Base-by-base conservation (phyloP, 805 yeast genomes). In the Suhomyces tanzawaensis region DNA sequence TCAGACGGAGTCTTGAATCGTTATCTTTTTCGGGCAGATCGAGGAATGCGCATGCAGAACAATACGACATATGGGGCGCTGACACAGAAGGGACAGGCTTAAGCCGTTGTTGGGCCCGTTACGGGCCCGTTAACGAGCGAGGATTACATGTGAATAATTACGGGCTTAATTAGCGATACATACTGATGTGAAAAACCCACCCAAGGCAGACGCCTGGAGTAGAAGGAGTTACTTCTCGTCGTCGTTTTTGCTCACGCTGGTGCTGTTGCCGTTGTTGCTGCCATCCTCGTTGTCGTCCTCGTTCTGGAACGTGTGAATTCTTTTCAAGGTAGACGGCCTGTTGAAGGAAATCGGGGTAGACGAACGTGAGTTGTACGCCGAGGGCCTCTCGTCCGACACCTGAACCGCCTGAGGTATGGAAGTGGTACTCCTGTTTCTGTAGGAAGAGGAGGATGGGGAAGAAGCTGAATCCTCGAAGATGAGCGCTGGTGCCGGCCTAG, bases 181-280 rank as follows among this genome's bases (percentile, higher is more conserved):
- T n/a, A n/a, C n/a, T n/a, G n/a, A n/a, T n/a, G n/a, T n/a, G n/a
- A n/a, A n/a, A n/a, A n/a, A n/a, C n/a, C n/a, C n/a, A n/a, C n/a
- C n/a, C n/a, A n/a, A n/a, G n/a, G n/a, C n/a, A n/a, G n/a, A n/a
- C n/a, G n/a, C n/a, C n/a, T n/a, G n/a, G n/a, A n/a, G n/a, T n/a
- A n/a, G n/a, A n/a, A n/a, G n/a, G n/a, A n/a, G n/a, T 24, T 24
- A 16, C 15, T 52, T 36, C 6, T 53, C 48, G 16, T 54, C 55
- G 7, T 59, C 45, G 23, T 77, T 76, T 46, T 77, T 81, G 47
- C 79, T 79, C 33, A 80, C 48, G 43, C 68, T 71, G 25, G 76
- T 52, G 13, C 64, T 69, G 50, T 79, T 81, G 1, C 84, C 85
- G 48, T 80, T 79, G 16, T 34, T 25, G 43, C 67, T 71, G 24